Conservation (phyloP, 208 protist species). For the Phytomonas francai region DNA sequence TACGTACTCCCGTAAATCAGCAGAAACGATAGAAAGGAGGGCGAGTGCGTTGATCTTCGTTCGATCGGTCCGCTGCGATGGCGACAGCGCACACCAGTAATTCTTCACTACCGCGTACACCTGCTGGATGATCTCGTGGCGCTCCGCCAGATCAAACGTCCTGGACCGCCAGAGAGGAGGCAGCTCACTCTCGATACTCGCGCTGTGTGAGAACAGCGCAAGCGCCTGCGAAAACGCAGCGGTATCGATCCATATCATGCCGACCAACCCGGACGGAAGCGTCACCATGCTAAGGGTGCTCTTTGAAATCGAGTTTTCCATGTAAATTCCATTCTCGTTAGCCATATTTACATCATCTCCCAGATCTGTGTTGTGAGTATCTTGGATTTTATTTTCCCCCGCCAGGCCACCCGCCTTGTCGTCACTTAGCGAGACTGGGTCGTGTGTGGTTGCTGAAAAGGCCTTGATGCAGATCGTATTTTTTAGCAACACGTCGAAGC, state of each 20-base stretch:
- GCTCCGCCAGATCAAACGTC: conserved; percentile 66
- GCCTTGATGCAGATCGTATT: conserved; percentile 56
- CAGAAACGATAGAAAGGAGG: conserved; percentile 77
- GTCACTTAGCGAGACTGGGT: conserved; percentile 10
- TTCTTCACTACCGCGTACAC: conserved; percentile 44
- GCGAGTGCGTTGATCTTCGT: conserved; percentile 62
- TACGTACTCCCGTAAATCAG: conserved; percentile 80
- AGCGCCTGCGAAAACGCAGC: conserved; percentile 62
- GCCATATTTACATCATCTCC: not conserved
- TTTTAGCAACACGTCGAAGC: conserved; percentile 67
- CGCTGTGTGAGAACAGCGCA: conserved; percentile 34
- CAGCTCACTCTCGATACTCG: conserved; percentile 62
- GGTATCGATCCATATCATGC: conserved; percentile 76
- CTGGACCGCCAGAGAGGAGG: conserved; percentile 77
- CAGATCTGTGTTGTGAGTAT: not conserved
- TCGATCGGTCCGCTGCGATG: conserved; percentile 31
- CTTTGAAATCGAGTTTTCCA: conserved; percentile 37
- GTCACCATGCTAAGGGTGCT: conserved; percentile 34
- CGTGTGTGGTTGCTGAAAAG: conserved; percentile 45
- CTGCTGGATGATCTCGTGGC: conserved; percentile 56
- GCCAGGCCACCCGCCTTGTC: conserved; percentile 5
- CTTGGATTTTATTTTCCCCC: not conserved
- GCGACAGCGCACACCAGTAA: conserved; percentile 45
- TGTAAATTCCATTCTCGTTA: conserved; percentile 8
- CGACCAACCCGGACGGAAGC: conserved; percentile 34